phyloP scores from a whole-genome alignment of 257 asterid species.

The Nicotiana paniculata region DNA sequence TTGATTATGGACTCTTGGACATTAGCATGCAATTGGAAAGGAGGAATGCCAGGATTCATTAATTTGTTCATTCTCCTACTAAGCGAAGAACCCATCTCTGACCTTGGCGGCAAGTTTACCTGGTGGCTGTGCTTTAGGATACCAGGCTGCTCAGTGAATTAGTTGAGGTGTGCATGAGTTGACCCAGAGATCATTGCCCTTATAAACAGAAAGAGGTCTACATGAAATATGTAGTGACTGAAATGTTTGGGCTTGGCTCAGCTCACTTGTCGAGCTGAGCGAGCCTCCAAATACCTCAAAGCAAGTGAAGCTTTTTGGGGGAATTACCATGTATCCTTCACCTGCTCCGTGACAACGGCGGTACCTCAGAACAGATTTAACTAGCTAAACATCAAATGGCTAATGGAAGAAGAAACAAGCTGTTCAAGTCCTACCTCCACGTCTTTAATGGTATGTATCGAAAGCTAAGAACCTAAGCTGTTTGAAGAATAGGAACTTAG shows the following conservation, averaged over 20 bases:
- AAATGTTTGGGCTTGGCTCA: background rate
- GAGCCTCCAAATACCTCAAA: background rate
- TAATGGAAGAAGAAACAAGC: background rate
- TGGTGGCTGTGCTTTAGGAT: background rate
- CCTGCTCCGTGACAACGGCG: background rate
- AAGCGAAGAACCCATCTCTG: background rate
- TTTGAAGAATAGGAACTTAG: background rate
- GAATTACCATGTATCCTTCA: background rate
- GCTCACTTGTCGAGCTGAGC: background rate
- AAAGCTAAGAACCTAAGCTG: background rate
- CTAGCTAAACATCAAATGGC: slow-evolving; percentile 1
- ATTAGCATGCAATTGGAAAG: background rate
- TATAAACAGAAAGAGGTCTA: background rate
- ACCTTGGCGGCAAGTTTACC: background rate
- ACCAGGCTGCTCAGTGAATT: background rate
- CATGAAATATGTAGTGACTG: background rate
- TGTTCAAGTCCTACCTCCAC: background rate
- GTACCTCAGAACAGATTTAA: background rate
- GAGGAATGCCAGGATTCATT: background rate
- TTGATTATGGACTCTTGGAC: background rate
- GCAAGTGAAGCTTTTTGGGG: background rate
- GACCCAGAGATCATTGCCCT: background rate
- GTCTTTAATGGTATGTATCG: background rate
- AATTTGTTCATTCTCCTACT: background rate
- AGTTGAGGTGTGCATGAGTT: background rate